These are phyloP conservation scores for Irpex sp. DNA, from an alignment of 1,284 basidiomycete genomes.

Conservation along the genomic window DNA sequence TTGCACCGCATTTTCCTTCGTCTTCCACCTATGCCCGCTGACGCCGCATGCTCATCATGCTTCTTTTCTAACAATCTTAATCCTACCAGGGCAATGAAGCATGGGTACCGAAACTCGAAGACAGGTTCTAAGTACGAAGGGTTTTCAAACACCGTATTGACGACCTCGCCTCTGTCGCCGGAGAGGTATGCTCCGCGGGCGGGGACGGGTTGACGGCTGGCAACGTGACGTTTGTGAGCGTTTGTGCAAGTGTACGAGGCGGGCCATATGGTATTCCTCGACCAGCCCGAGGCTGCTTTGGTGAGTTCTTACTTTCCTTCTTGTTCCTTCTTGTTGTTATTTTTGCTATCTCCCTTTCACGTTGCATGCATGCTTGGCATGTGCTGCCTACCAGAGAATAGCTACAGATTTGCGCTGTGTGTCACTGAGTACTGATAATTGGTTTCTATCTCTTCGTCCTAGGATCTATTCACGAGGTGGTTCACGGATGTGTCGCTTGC, in stretches of 20 bases:
- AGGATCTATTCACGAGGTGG: slow-evolving; percentile 53
- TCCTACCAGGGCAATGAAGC: slow-evolving; percentile 59
- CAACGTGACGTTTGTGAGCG: slow-evolving; percentile 51
- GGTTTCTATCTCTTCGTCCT: background rate
- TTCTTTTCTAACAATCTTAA: background rate
- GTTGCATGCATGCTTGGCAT: too few species aligned
- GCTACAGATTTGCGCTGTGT: too few species aligned
- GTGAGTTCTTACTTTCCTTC: slow-evolving; percentile 16
- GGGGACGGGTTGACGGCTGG: slow-evolving; percentile 40
- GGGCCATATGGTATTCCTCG: slow-evolving; percentile 80
- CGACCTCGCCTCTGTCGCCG: slow-evolving; percentile 22
- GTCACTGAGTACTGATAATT: background rate
- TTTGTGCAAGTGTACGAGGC: slow-evolving; percentile 52
- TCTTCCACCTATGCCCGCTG: too few species aligned
- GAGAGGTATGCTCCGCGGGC: slow-evolving; percentile 42
- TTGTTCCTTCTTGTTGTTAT: too few species aligned
- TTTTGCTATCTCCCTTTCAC: too few species aligned
- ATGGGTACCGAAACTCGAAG: slow-evolving; percentile 57
- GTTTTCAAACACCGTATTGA: too few species aligned
- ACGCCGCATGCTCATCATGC: background rate
- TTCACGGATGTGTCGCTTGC: slow-evolving; percentile 42
- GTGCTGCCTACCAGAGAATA: too few species aligned
- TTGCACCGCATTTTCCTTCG: too few species aligned
- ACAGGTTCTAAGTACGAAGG: too few species aligned
- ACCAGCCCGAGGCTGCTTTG: slow-evolving; percentile 76